phyloP scores from a whole-genome alignment of 179 eudicot species.

The Heliamphora pulchella region DNA sequence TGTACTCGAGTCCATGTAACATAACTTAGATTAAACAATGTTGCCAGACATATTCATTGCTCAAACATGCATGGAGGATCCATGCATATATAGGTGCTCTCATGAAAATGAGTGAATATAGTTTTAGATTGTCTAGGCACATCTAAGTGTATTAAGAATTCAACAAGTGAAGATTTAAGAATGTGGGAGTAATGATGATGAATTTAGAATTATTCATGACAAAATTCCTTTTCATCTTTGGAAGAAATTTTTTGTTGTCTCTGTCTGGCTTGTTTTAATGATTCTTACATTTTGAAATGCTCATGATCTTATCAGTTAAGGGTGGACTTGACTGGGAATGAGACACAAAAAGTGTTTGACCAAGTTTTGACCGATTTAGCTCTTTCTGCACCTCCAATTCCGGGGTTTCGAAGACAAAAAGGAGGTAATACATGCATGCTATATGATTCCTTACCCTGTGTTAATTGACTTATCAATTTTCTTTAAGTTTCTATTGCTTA shows the following conservation, averaged over 20 bases:
- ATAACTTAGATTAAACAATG: too few species aligned
- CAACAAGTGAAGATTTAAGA: too few species aligned
- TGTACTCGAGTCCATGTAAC: too few species aligned
- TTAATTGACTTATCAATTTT: neutral
- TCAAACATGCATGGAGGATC: too few species aligned
- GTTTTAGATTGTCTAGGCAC: too few species aligned
- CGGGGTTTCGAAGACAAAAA: conserved; percentile 74
- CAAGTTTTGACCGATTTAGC: conserved; percentile 54
- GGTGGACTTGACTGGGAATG: conserved; percentile 69
- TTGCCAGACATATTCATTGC: too few species aligned
- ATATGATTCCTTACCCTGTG: conserved; percentile 19
- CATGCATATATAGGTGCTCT: too few species aligned
- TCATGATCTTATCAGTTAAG: conserved; percentile 38
- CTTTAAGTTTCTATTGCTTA: neutral
- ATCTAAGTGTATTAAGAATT: too few species aligned
- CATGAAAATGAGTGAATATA: too few species aligned
- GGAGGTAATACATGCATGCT: conserved; percentile 55
- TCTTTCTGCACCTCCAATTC: conserved; percentile 71
- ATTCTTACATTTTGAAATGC: conserved; percentile 7
- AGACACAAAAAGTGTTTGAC: conserved; percentile 64
- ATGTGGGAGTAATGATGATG: too few species aligned
- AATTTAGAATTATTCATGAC: neutral
- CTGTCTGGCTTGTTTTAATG: conserved; percentile 11
- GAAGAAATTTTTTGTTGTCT: conserved; percentile 9
- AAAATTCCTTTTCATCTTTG: neutral